Percentiles rank a stretch among this genome's conserved stretches.
Conservation (phyloP, 1,284 basidiomycete genomes). For the Caloboletus firmus region DNA sequence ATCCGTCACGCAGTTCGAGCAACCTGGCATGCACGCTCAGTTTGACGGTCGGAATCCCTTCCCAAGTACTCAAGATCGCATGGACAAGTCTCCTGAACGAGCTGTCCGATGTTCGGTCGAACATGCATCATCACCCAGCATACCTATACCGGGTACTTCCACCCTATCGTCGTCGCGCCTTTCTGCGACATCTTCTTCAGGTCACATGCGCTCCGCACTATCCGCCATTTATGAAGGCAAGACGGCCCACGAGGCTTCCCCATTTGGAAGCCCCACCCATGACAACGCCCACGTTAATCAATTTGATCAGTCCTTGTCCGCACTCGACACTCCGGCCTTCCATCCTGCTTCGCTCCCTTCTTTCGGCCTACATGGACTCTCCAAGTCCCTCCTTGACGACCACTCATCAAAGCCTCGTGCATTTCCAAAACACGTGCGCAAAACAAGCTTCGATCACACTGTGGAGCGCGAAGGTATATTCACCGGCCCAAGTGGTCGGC, state of each 20-base stretch:
- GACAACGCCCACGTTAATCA: constrained; percentile 40
- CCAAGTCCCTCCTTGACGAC: constrained; percentile 42
- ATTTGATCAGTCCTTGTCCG: constrained; percentile 44
- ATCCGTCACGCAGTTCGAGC: constrained; percentile 48
- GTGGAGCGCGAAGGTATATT: constrained; percentile 67
- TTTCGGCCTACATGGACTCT: constrained; percentile 57
- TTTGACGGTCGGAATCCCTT: constrained; percentile 48
- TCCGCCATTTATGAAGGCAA: constrained; percentile 59
- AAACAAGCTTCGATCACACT: constrained; percentile 92
- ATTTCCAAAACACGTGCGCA: constrained; percentile 82
- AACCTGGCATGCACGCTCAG: constrained; percentile 38
- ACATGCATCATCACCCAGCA: constrained; percentile 40
- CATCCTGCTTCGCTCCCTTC: constrained; percentile 70
- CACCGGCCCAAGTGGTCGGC: constrained; percentile 58
- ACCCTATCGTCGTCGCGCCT: constrained; percentile 49
- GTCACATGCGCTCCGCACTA: constrained; percentile 41
- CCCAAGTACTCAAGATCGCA: constrained; percentile 26
- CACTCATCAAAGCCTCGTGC: constrained; percentile 47
- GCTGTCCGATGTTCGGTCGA: constrained; percentile 25
- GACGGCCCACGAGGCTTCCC: constrained; percentile 34
- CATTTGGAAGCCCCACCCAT: constrained; percentile 35
- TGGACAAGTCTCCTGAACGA: constrained; percentile 34
- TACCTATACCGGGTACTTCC: constrained; percentile 53
- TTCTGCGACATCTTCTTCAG: constrained; percentile 44
- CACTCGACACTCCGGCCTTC: constrained; percentile 51